Evolutionary conservation across 495 filamentous ascomycete genomes (phyloP).

Genomic region (Delitschia confertaspora): DNA sequence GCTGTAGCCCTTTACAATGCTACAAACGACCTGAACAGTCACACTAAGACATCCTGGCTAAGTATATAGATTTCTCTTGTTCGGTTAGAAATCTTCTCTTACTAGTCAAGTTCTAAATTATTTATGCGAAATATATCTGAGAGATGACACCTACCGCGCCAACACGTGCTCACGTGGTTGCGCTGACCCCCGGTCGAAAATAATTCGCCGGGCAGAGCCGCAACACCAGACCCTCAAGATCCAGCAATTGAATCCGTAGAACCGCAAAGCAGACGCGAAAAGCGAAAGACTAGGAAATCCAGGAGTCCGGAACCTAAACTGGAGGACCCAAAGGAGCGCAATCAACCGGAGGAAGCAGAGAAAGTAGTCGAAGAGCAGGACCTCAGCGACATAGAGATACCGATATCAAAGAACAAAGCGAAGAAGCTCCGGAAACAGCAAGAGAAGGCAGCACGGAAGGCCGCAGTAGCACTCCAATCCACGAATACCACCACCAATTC

Average conservation of each 20-base stretch:
- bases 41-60: neutral
- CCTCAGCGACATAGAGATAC: too few species aligned
- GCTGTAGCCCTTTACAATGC: slow-evolving; percentile 15
- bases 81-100: too few species aligned
- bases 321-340: neutral
- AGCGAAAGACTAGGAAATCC: neutral
- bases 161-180: slow-evolving; percentile 24
- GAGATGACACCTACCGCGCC: slow-evolving; percentile 13
- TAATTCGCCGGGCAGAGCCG: neutral
- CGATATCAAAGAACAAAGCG: too few species aligned
- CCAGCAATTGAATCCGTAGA: neutral
- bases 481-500: slow-evolving; percentile 2
- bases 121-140: too few species aligned
- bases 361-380: too few species aligned
- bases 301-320: neutral
- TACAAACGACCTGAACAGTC: too few species aligned
- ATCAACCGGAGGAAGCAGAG: too few species aligned
- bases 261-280: neutral
- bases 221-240: slow-evolving; percentile 1
- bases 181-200: neutral
- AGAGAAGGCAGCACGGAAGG: too few species aligned
- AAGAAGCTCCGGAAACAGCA: too few species aligned
- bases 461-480: too few species aligned
- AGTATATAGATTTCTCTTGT: too few species aligned
- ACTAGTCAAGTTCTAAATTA: too few species aligned